Evolutionary conservation across 305 asterid genomes (phyloP).

Genomic region (Rubia occidens): DNA sequence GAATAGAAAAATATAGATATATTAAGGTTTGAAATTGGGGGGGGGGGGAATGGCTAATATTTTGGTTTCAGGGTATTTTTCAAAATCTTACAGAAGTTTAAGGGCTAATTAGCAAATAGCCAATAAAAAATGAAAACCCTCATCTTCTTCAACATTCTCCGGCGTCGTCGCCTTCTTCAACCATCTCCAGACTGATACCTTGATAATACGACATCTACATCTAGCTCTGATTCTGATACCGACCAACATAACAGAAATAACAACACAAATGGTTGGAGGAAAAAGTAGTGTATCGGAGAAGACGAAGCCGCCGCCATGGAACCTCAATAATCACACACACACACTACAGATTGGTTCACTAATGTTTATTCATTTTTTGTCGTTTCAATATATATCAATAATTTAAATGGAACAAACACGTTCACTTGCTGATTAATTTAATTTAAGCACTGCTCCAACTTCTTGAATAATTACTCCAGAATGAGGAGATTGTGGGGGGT

Average conservation of each 20-base stretch:
- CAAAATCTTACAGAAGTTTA: too few relatives aligned
- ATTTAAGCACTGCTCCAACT: too few relatives aligned
- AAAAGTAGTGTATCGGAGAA: background rate
- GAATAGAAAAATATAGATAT: too few relatives aligned
- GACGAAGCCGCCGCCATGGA: background rate
- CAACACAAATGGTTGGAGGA: background rate
- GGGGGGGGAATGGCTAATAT: too few relatives aligned
- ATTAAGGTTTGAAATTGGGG: too few relatives aligned
- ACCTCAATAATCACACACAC: background rate
- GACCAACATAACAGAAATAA: constrained; percentile 7
- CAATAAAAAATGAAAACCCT: too few relatives aligned
- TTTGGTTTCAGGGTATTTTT: too few relatives aligned
- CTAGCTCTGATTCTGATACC: background rate
- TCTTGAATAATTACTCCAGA: background rate
- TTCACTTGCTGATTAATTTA: background rate
- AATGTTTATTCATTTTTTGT: background rate
- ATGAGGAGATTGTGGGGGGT: constrained; percentile 4
- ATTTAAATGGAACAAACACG: too few relatives aligned
- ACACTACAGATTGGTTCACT: background rate
- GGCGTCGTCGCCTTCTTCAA: too few relatives aligned
- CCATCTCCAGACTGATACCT: too few relatives aligned
- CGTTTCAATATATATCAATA: background rate
- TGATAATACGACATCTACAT: constrained; percentile 23
- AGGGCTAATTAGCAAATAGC: too few relatives aligned
- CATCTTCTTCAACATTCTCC: too few relatives aligned